Percentiles rank a stretch among this genome's conserved stretches.
Conservation (phyloP, 495 filamentous ascomycete species). For the Bombardia bombarda region DNA sequence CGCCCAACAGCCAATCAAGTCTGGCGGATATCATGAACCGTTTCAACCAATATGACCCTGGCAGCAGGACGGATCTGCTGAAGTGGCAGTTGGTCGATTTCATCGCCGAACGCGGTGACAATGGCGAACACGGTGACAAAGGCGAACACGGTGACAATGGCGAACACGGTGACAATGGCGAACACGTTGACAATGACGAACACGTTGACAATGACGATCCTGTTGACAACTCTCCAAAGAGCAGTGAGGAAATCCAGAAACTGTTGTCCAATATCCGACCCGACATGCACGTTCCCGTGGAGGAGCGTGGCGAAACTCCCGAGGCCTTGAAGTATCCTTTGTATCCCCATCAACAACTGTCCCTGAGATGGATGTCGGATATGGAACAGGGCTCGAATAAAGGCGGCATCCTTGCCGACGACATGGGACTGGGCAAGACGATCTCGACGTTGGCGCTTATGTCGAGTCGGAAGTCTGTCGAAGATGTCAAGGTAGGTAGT, state of each 20-base stretch:
- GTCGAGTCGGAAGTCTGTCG: constrained; percentile 55
- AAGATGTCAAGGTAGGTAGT: constrained; percentile 30
- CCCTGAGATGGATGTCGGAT: constrained; percentile 71
- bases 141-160: no score
- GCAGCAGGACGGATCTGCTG: constrained; percentile 20
- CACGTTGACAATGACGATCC: constrained; percentile 29
- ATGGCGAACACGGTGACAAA: no score
- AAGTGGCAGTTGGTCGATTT: no score
- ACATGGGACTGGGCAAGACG: constrained; percentile 97
- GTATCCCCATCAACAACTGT: constrained; percentile 78
- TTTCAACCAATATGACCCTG: constrained; percentile 15
- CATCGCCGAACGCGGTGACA: no score
- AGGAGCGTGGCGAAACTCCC: constrained; percentile 66
- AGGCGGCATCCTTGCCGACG: constrained; percentile 81
- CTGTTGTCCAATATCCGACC: constrained; percentile 67
- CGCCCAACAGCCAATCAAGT: no score
- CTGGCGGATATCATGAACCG: constrained; percentile 17
- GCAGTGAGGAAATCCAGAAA: constrained; percentile 56
- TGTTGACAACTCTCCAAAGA: constrained; percentile 49
- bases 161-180: constrained; percentile 15
- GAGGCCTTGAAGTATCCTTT: constrained; percentile 59
- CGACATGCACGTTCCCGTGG: constrained; percentile 57
- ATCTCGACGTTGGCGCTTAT: constrained; percentile 83
- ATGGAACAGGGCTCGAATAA: constrained; percentile 73
- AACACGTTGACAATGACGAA: constrained; percentile 15